Base-by-base conservation (phyloP, 495 filamentous ascomycete genomes). In the Trichocladium uniseriatum region DNA sequence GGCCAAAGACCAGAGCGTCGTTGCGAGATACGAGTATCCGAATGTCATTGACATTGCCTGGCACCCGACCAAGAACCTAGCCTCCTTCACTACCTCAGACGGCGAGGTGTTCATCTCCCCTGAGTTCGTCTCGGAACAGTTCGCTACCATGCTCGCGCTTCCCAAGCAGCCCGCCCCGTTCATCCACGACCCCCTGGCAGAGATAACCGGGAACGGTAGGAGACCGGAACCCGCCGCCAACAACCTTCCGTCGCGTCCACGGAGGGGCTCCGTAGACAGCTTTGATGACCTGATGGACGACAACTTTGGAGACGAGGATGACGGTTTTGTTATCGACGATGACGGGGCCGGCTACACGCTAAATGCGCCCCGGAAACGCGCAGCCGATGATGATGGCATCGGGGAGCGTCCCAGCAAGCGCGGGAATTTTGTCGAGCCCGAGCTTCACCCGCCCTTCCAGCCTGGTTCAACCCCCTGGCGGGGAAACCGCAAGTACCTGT, bases 391-490 rank as follows among this genome's bases (percentile, higher is more conserved):
- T 24, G 56, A 69, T 19, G 67, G 58, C 27, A 53, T 65, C 41
- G 70, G 60, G 3, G 64, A 62, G 36, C 69, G 55, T 32, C 44
- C 53, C 5, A 60, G 53, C 58, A 74, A 77, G 58, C 70, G 74
- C 0, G 65, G 62, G 48, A 71, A 69, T 52, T 62, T 64, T 9
- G 79, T 82, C 65, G 69, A 80, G 48, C 87, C 89, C 0, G 75
- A 81, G 55, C 74, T 82, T 11, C 92, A 97, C 55, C 78, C 80
- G 28, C 67, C 89, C 20, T 92, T 97, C 59, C 92, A 98, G 63
- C 86, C 91, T 1, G 91, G 91, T 4, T 89, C 87, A 49, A 98
- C 92, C 0, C 89, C 90, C 1, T 98, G 94, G 92, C 79, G 86
- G 43, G 92, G 94, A 2, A 94, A 92, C 61, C 74, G 92, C 38